Percentiles rank a stretch among this genome's conserved stretches.
phyloP scores from a whole-genome alignment of 1,284 basidiomycete genomes.

The Irpex lacteus region DNA sequence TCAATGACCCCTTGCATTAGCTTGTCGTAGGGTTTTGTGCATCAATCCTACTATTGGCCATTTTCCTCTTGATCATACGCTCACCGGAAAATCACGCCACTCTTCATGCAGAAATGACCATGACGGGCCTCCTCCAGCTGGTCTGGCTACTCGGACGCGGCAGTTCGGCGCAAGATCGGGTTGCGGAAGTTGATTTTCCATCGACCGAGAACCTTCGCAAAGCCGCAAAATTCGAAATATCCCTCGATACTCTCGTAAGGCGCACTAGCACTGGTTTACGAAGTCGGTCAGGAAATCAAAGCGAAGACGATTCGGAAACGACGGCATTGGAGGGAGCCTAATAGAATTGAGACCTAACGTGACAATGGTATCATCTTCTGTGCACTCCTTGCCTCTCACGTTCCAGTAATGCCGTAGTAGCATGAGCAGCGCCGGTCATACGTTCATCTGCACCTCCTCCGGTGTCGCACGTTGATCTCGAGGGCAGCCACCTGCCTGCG shows the following conservation, averaged over 20 bases:
- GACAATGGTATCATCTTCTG: neutral
- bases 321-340: neutral
- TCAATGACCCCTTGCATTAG: neutral
- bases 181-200: neutral
- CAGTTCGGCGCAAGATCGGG: neutral
- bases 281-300: neutral
- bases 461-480: no score
- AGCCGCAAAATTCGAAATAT: neutral
- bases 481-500: no score
- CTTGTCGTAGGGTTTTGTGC: neutral
- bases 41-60: neutral
- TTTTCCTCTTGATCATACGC: neutral
- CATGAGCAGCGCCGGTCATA: no score
- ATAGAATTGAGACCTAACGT: neutral
- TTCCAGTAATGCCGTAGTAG: no score
- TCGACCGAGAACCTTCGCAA: neutral
- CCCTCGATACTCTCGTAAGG: neutral
- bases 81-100: neutral
- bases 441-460: no score
- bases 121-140: neutral
- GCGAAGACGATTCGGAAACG: neutral
- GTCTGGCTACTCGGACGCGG: neutral
- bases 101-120: neutral
- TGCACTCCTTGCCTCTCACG: no score
- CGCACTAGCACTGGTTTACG: neutral